Evolutionary conservation across 163 green algal genomes (phyloP).

Genomic region (Picocystis sp.): DNA sequence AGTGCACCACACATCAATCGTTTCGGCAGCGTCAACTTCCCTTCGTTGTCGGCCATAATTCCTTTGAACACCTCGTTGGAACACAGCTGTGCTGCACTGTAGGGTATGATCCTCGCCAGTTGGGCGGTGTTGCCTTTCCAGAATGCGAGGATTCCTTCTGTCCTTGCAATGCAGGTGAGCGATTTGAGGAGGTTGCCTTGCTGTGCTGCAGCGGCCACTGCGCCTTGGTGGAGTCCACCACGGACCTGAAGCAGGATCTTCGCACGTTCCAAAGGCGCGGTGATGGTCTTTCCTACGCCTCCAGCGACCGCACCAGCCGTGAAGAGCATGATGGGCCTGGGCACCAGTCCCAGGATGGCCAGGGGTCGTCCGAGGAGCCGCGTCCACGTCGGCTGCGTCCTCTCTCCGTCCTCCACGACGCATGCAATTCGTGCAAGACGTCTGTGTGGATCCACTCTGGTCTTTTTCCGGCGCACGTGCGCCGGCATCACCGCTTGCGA

Average conservation of each 20-base stretch:
- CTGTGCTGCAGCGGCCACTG: slow-evolving; percentile 28
- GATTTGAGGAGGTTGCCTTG: slow-evolving; percentile 34
- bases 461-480: no score
- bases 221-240: slow-evolving; percentile 16
- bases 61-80: slow-evolving; percentile 59
- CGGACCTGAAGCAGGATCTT: slow-evolving; percentile 40
- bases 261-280: slow-evolving; percentile 48
- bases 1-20: slow-evolving; percentile 45
- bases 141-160: slow-evolving; percentile 54
- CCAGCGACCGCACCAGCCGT: slow-evolving; percentile 40
- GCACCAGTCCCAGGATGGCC: slow-evolving; percentile 31
- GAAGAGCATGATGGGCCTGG: slow-evolving; percentile 36
- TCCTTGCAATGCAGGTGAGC: slow-evolving; percentile 40
- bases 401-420: no score
- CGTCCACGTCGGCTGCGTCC: neutral
- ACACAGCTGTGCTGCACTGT: slow-evolving; percentile 57
- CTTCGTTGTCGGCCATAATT: slow-evolving; percentile 25
- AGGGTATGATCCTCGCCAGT: slow-evolving; percentile 49
- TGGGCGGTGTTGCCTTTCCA: slow-evolving; percentile 70
- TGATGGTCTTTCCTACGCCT: slow-evolving; percentile 47
- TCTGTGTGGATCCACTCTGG: no score
- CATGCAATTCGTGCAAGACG: no score
- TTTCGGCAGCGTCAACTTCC: slow-evolving; percentile 29
- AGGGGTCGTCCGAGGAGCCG: slow-evolving; percentile 11
- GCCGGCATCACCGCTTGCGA: no score